These are phyloP conservation scores for Haematococcus lacustris DNA, from an alignment of 139 green algal genomes.

Conservation along the genomic window DNA sequence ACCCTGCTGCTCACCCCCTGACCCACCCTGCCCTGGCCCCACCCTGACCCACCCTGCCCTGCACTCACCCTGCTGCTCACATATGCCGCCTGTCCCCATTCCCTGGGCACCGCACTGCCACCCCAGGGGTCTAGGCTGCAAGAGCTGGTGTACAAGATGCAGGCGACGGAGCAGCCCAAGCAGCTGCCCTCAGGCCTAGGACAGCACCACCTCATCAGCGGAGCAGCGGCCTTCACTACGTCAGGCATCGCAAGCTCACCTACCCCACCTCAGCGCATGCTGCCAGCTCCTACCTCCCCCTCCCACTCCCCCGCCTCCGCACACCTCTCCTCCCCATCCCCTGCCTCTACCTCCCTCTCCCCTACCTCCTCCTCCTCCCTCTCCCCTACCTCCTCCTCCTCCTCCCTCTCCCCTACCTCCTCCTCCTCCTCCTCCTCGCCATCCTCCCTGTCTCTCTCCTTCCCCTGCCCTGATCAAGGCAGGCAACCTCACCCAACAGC, in stretches of 20 bases:
- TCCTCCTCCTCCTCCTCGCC: conserved; percentile 6
- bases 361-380: background rate
- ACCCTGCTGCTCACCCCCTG: no score
- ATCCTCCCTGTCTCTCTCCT: background rate
- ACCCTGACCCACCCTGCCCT: no score
- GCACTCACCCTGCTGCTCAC: no score
- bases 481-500: background rate
- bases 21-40: no score
- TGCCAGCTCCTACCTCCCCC: background rate
- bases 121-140: no score
- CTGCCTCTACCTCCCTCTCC: background rate
- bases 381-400: conserved; percentile 6
- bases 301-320: background rate
- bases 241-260: no score
- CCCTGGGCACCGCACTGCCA: no score
- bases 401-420: background rate
- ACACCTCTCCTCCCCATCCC: background rate
- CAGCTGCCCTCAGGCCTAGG: no score
- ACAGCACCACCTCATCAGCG: background rate
- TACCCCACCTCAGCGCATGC: background rate
- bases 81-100: no score
- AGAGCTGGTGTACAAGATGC: no score
- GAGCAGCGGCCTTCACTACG: background rate
- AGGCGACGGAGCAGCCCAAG: no score
- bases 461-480: background rate